phyloP scores from a whole-genome alignment of 306 rosid species.

The Glycine tomentella region DNA sequence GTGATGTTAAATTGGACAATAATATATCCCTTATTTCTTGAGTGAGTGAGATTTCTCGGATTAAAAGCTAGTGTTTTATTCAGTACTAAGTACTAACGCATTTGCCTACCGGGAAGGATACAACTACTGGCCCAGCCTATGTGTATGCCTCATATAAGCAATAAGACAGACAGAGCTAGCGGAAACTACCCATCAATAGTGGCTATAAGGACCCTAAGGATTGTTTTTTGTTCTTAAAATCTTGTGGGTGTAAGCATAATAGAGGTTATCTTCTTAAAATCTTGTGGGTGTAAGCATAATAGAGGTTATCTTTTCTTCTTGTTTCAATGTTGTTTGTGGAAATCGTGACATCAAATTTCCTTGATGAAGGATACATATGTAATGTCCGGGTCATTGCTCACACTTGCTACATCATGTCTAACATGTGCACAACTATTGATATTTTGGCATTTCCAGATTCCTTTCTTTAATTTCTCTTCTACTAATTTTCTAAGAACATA shows the following conservation, averaged over 20 bases:
- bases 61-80: constrained; percentile 39
- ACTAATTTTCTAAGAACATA: too few relatives aligned
- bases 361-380: constrained; percentile 41
- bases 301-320: constrained; percentile 34
- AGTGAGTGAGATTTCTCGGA: constrained; percentile 11
- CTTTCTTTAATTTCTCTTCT: neutral
- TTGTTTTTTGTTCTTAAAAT: constrained; percentile 58
- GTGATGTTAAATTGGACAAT: constrained; percentile 26
- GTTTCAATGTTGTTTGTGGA: constrained; percentile 48
- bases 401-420: constrained; percentile 37
- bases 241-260: too few relatives aligned
- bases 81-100: constrained; percentile 46
- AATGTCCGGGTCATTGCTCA: constrained; percentile 46
- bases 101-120: constrained; percentile 52
- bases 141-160: constrained; percentile 31
- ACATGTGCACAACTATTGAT: constrained; percentile 17
- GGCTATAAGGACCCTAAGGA: constrained; percentile 27
- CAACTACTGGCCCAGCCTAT: constrained; percentile 47
- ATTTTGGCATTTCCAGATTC: constrained; percentile 42
- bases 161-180: constrained; percentile 36
- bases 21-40: constrained; percentile 2
- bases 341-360: constrained; percentile 53
- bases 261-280: constrained; percentile 54
- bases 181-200: constrained; percentile 44
- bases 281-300: constrained; percentile 53